Conservation (phyloP, 176 grass and related monocot species). For the Oryza officinalis region DNA sequence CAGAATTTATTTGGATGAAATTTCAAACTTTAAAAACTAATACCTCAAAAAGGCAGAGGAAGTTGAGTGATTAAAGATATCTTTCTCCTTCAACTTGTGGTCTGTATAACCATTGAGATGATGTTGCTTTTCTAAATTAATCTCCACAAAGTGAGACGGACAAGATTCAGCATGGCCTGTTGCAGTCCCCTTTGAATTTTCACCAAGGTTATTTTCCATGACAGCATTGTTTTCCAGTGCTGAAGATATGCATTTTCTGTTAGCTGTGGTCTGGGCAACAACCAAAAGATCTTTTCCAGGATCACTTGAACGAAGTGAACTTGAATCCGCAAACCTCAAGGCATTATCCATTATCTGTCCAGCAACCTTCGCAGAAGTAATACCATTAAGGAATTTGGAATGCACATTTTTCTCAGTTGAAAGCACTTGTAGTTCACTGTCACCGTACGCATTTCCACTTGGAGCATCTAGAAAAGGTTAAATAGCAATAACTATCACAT, state of each 20-base stretch:
- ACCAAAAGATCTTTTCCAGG: constrained; percentile 46
- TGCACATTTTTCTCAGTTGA: constrained; percentile 37
- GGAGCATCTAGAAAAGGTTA: constrained; percentile 49
- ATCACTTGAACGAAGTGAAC: constrained; percentile 38
- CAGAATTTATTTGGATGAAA: constrained; percentile 14
- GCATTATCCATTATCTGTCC: constrained; percentile 46
- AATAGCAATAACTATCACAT: constrained; percentile 29
- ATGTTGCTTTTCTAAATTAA: constrained; percentile 37
- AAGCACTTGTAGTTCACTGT: constrained; percentile 17
- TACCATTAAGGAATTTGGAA: constrained; percentile 42
- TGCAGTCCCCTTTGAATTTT: constrained; percentile 46
- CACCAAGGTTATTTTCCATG: constrained; percentile 33
- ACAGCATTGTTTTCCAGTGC: constrained; percentile 34
- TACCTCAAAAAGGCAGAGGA: constrained; percentile 92
- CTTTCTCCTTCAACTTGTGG: constrained; percentile 52
- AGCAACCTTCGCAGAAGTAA: constrained; percentile 43
- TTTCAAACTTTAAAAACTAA: constrained; percentile 1
- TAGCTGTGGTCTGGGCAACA: constrained; percentile 41
- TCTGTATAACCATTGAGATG: constrained; percentile 39
- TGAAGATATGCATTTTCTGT: constrained; percentile 44
- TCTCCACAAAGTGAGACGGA: constrained; percentile 45
- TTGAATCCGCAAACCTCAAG: constrained; percentile 45
- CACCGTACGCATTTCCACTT: constrained; percentile 34
- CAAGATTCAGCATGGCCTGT: constrained; percentile 43
- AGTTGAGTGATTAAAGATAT: constrained; percentile 86